These are phyloP conservation scores for Mucor indicus DNA, from an alignment of 371 early-diverging fungal genomes.

Conservation along the genomic window DNA sequence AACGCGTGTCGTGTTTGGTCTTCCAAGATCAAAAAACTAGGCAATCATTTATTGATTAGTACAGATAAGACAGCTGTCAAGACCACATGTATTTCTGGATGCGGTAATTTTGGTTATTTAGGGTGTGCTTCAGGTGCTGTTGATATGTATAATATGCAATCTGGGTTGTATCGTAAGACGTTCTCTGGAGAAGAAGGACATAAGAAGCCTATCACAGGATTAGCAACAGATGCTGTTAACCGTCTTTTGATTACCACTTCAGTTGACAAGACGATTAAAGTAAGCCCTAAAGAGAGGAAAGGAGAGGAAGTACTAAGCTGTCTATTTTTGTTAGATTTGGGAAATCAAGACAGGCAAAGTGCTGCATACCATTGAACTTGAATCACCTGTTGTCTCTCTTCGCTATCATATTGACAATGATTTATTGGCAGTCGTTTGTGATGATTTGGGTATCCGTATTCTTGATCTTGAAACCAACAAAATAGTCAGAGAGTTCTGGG, in stretches of 20 bases:
- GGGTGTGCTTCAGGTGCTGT: constrained; percentile 78
- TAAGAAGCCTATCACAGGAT: constrained; percentile 74
- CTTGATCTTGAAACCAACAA: constrained; percentile 80
- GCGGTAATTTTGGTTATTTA: constrained; percentile 91
- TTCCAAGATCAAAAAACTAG: constrained; percentile 71
- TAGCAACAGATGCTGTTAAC: constrained; percentile 78
- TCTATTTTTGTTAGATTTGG: constrained; percentile 60
- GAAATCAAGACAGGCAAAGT: constrained; percentile 68
- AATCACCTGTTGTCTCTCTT: constrained; percentile 67
- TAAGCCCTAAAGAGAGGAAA: constrained; percentile 16
- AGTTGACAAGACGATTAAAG: constrained; percentile 79
- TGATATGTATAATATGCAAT: constrained; percentile 94
- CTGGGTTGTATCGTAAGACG: constrained; percentile 73
- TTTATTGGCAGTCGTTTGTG: constrained; percentile 78
- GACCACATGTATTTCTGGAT: constrained; percentile 75
- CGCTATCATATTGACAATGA: constrained; percentile 70
- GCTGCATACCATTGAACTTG: constrained; percentile 63
- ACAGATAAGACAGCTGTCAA: constrained; percentile 66
- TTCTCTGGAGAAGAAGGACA: constrained; percentile 67
- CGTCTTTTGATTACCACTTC: constrained; percentile 71
- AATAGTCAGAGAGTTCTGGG: constrained; percentile 86
- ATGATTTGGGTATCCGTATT: constrained; percentile 84
- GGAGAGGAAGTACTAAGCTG: too few relatives aligned
- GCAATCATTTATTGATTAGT: constrained; percentile 61
- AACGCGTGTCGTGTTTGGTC: constrained; percentile 80